Evolutionary conservation across 2,329 filamentous ascomycete genomes (phyloP).

Genomic region (Raffaelea albimanens): DNA sequence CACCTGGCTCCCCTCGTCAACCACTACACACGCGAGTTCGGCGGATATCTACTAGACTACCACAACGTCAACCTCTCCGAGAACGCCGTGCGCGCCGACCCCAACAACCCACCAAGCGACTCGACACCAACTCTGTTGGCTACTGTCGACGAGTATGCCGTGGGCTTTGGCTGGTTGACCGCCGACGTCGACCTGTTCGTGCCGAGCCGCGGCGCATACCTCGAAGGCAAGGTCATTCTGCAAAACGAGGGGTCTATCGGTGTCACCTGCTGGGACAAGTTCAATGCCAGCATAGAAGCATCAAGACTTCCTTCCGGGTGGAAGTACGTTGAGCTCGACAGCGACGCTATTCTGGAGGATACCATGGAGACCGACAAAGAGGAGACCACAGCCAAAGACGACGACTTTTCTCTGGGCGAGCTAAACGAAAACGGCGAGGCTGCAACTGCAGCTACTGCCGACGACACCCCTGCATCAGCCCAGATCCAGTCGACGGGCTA

Average conservation of each 20-base stretch:
- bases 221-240: constrained; percentile 76
- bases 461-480: constrained; percentile 33
- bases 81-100: constrained; percentile 37
- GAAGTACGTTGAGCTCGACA: constrained; percentile 60
- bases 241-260: constrained; percentile 86
- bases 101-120: constrained; percentile 35
- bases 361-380: background rate
- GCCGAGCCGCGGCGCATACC: constrained; percentile 60
- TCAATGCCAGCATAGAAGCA: constrained; percentile 80
- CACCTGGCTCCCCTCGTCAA: constrained; percentile 67
- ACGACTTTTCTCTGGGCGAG: constrained; percentile 18
- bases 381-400: background rate
- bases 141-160: constrained; percentile 71
- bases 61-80: constrained; percentile 58
- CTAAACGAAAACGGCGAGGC: constrained; percentile 16
- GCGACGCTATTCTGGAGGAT: constrained; percentile 18
- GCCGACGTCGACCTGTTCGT: constrained; percentile 79
- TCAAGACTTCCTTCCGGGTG: constrained; percentile 67
- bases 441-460: constrained; percentile 16
- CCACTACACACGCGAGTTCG: constrained; percentile 63
- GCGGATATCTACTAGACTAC: constrained; percentile 68
- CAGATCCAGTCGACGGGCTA: constrained; percentile 53
- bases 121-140: constrained; percentile 33
- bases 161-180: constrained; percentile 80
- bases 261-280: constrained; percentile 80